Evolutionary conservation across 2,329 filamentous ascomycete genomes (phyloP).

Genomic region (Zasmidium cellare): DNA sequence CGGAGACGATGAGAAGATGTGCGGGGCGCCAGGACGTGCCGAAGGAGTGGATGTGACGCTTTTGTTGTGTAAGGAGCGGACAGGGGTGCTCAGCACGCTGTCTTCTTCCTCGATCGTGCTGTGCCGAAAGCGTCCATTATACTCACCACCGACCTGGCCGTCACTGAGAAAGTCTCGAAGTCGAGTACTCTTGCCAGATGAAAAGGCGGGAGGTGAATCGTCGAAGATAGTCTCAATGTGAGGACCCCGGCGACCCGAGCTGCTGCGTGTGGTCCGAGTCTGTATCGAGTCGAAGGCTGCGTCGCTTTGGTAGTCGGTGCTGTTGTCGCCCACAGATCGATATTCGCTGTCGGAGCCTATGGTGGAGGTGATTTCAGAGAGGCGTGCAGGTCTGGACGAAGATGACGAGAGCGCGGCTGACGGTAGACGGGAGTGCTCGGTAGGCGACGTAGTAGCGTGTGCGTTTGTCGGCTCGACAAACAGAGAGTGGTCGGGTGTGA

Average conservation of each 20-base stretch:
- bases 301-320: constrained; percentile 76
- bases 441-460: constrained; percentile 14
- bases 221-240: constrained; percentile 78
- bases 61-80: constrained; percentile 42
- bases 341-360: constrained; percentile 69
- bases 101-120: constrained; percentile 54
- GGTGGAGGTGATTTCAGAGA: constrained; percentile 64
- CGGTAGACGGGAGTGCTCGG: constrained; percentile 19
- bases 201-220: constrained; percentile 58
- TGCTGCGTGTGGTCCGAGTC: constrained; percentile 67
- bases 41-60: constrained; percentile 39
- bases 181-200: constrained; percentile 34
- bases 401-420: constrained; percentile 14
- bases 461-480: constrained; percentile 10
- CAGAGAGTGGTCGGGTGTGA: constrained; percentile 15
- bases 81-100: constrained; percentile 47
- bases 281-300: constrained; percentile 75
- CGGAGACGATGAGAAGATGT: constrained; percentile 45
- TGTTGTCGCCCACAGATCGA: constrained; percentile 71
- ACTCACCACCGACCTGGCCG: constrained; percentile 40
- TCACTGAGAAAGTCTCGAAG: constrained; percentile 52
- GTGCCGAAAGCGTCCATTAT: constrained; percentile 39
- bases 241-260: constrained; percentile 67
- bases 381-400: constrained; percentile 37
- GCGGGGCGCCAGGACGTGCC: constrained; percentile 29